A percentile compares a stretch with the other conserved stretches of the same genome.
phyloP scores from a whole-genome alignment of 441 rosid genomes.

The Adansonia gregorii region DNA sequence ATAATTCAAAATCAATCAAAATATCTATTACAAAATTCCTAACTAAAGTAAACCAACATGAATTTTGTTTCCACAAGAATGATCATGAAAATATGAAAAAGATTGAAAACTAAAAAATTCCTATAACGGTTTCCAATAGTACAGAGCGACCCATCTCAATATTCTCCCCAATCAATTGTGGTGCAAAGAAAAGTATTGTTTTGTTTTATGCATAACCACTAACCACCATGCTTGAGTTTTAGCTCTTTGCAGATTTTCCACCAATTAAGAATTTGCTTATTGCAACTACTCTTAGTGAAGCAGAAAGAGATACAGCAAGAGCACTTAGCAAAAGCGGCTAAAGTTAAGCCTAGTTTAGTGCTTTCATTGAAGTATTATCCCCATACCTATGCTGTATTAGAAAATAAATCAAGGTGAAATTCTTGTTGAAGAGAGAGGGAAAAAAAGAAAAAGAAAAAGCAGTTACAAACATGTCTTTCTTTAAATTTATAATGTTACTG shows the following conservation, averaged over 20 bases:
- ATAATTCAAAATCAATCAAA: background rate
- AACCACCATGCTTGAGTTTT: background rate
- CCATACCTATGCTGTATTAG: background rate
- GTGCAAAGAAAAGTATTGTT: background rate
- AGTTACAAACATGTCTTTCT: background rate
- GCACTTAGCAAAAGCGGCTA: background rate
- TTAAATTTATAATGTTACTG: background rate
- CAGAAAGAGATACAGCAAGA: background rate
- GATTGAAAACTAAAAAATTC: background rate
- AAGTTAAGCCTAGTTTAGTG: background rate
- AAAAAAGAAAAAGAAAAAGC: too few species aligned
- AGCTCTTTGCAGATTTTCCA: background rate
- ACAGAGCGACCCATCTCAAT: background rate
- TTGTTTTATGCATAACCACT: background rate
- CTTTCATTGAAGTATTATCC: background rate
- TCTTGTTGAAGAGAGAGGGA: background rate
- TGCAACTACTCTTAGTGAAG: slow-evolving; percentile 4
- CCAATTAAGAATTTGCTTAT: background rate
- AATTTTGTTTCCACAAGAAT: background rate
- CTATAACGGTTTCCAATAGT: background rate
- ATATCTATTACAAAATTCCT: background rate
- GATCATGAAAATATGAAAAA: background rate
- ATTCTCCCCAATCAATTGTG: background rate
- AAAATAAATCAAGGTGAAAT: background rate
- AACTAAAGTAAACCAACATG: background rate